Evolutionary conservation across 768 basidiomycete species (phyloP), one percentile per base, ranked within the genome.

Genomic region (Podaxis carcinomalis): DNA sequence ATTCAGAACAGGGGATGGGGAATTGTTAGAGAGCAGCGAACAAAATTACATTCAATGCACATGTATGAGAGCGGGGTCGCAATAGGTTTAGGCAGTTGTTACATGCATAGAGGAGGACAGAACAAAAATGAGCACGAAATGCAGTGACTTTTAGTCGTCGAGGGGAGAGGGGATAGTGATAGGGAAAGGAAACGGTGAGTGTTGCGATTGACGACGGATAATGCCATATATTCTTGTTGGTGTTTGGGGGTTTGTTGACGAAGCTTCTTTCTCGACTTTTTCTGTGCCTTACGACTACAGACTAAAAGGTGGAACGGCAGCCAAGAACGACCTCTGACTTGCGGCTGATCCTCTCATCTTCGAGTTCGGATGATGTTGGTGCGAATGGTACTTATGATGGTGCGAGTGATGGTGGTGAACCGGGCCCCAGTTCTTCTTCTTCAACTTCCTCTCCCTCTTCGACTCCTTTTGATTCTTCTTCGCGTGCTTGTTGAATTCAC

Each of bases 381-480:
- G 86, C 50, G 79, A 75, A 62, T 68, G 65, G 57, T 71, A 56
- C 27, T 68, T 65, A n/a, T 70, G 68, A 50, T 73, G 72, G 21
- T 72, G 69, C 9, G 62, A 59, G 57, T 68, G 80, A 39, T 83
- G 80, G 54, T 77, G 78, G 46, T 80, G 78, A 3, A 66, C 67
- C 59, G 82, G 69, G 65, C 75, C 77, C 68, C 76, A 78, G 72
- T 75, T 79, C 76, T 87, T 82, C 64, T 83, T 80, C 72, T 87
- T 86, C 72, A 82, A 76, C 75, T 87, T 89, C 68, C 83, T 84
- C 75, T 91, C 88, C 67, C 83, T 77, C 65, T 84, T 78, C 63
- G 81, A 73, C 73, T 90, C 88, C 70, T 86, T 87, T 62, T 84
- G 79, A 51, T 68, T 82, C 74, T 88, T 88, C 63, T 77, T 74